Evolutionary conservation across 495 filamentous ascomycete genomes (phyloP).

Genomic region (Xylaria palmicola): DNA sequence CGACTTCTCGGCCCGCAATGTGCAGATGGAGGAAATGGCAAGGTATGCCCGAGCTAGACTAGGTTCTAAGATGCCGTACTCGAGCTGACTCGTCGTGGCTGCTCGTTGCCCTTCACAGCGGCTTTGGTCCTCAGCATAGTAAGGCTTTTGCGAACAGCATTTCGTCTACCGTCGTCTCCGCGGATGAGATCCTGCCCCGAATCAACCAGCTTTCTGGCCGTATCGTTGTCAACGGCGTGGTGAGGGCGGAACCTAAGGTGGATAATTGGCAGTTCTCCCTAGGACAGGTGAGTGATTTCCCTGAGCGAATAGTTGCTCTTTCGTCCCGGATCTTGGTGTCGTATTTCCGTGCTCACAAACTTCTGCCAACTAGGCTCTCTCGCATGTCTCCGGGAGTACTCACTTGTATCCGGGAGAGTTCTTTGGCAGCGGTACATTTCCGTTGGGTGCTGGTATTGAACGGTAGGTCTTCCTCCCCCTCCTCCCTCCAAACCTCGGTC

Average conservation of each 20-base stretch:
- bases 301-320: too few species aligned
- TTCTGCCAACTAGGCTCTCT: conserved; percentile 4
- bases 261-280: conserved; percentile 13
- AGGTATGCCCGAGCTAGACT: too few species aligned
- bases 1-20: conserved; percentile 17
- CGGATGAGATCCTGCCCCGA: conserved; percentile 11
- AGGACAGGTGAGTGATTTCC: conserved; percentile 10
- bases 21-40: conserved; percentile 16
- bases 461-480: conserved; percentile 2
- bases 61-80: too few species aligned
- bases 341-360: background rate
- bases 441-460: conserved; percentile 15
- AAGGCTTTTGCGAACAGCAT: conserved; percentile 19
- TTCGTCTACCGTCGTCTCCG: conserved; percentile 9
- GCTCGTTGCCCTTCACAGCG: background rate
- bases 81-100: background rate
- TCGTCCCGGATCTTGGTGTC: background rate
- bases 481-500: background rate
- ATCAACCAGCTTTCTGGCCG: conserved; percentile 11
- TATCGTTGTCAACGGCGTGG: conserved; percentile 10
- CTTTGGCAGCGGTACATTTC: conserved; percentile 18
- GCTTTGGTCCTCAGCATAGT: conserved; percentile 19
- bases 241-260: conserved; percentile 1
- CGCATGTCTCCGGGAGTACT: conserved; percentile 14
- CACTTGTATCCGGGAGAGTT: conserved; percentile 19